These are phyloP conservation scores for Achaetomium macrosporum DNA, from an alignment of 2,329 filamentous ascomycete genomes.

Conservation along the genomic window DNA sequence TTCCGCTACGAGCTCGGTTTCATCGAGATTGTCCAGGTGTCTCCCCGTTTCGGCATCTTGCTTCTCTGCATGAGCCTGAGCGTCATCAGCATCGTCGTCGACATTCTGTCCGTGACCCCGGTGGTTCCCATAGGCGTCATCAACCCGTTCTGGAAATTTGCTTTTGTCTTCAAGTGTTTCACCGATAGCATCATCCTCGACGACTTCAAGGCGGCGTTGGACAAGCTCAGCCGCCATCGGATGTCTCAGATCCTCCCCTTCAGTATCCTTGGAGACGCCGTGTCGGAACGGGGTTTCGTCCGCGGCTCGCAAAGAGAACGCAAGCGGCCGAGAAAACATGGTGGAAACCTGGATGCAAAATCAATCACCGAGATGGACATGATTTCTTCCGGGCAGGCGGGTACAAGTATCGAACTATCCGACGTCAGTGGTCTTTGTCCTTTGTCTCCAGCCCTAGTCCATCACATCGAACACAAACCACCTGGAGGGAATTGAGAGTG, in stretches of 20 bases:
- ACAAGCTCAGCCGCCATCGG: slow-evolving; percentile 24
- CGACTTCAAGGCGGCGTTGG: slow-evolving; percentile 58
- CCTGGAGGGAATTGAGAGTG: background rate
- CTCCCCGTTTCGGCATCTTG: slow-evolving; percentile 59
- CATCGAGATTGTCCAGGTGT: slow-evolving; percentile 52
- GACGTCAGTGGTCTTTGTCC: slow-evolving; percentile 8
- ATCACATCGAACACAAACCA: slow-evolving; percentile 3
- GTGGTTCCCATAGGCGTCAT: slow-evolving; percentile 50
- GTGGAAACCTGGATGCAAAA: background rate
- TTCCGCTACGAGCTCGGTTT: slow-evolving; percentile 54
- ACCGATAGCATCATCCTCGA: slow-evolving; percentile 62
- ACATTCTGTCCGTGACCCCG: slow-evolving; percentile 53
- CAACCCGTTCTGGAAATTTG: slow-evolving; percentile 59
- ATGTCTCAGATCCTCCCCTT: slow-evolving; percentile 13
- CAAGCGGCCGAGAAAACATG: background rate
- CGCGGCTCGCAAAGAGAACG: background rate
- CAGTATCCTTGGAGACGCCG: background rate
- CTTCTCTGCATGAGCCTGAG: slow-evolving; percentile 55
- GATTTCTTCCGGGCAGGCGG: background rate
- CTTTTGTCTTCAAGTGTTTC: slow-evolving; percentile 61
- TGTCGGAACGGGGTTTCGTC: background rate
- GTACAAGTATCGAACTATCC: background rate
- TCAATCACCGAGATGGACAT: background rate
- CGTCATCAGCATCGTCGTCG: slow-evolving; percentile 55
- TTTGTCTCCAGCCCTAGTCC: background rate